These are phyloP conservation scores for Eugenia klotzschiana DNA, from an alignment of 441 rosid species.

Conservation along the genomic window DNA sequence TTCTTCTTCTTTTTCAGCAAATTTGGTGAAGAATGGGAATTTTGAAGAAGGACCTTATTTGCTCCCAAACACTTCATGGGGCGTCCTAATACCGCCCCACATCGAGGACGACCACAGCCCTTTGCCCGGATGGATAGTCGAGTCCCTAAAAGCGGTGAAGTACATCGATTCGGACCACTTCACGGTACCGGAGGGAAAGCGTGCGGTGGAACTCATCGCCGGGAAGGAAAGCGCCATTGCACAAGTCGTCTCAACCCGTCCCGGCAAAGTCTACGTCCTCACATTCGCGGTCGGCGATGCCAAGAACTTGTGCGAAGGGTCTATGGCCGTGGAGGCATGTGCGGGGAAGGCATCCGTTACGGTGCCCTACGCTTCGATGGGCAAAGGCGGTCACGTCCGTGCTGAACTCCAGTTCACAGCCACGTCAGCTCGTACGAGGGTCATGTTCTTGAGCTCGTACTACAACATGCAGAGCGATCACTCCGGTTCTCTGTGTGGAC, in stretches of 20 bases:
- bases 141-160: constrained; percentile 78
- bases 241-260: constrained; percentile 33
- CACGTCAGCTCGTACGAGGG: constrained; percentile 25
- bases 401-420: constrained; percentile 43
- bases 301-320: constrained; percentile 41
- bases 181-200: constrained; percentile 37
- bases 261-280: constrained; percentile 33
- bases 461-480: constrained; percentile 54
- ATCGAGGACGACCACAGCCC: constrained; percentile 68
- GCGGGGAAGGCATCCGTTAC: constrained; percentile 27
- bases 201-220: constrained; percentile 57
- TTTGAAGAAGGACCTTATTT: constrained; percentile 77
- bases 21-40: constrained; percentile 60
- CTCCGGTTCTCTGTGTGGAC: constrained; percentile 70
- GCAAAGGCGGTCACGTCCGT: constrained; percentile 50
- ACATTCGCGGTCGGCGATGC: constrained; percentile 54
- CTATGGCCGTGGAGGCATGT: constrained; percentile 50
- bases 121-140: constrained; percentile 67
- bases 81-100: constrained; percentile 62
- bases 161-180: constrained; percentile 51
- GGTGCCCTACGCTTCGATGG: constrained; percentile 39
- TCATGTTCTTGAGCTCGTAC: constrained; percentile 54
- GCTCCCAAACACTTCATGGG: constrained; percentile 35
- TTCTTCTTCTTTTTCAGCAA: constrained; percentile 13
- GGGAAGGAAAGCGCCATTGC: constrained; percentile 75